Conservation (phyloP, 495 filamentous ascomycete genomes). For the Staphylotrichum tortipilum region DNA sequence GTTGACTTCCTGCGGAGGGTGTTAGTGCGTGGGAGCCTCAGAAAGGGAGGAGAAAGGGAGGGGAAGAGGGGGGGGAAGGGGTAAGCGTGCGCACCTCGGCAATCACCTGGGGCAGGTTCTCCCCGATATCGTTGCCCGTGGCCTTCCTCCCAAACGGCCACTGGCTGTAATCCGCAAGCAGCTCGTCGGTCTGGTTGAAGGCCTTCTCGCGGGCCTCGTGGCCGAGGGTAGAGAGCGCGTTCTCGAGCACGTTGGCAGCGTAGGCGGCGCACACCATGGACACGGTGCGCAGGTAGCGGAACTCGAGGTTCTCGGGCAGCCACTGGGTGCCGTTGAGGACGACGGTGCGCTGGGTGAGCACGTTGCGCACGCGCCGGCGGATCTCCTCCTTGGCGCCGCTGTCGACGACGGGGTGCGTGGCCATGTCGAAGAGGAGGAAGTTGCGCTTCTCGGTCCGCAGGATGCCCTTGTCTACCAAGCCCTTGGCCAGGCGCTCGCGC, state of each 20-base stretch:
- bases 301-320: constrained; percentile 89
- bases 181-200: constrained; percentile 93
- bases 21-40: constrained; percentile 1
- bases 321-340: constrained; percentile 75
- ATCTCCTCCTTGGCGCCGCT: constrained; percentile 97
- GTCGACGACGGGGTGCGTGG: constrained; percentile 96
- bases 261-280: constrained; percentile 97
- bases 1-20: constrained; percentile 55
- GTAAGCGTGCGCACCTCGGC: constrained; percentile 45
- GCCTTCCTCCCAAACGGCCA: constrained; percentile 85
- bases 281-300: constrained; percentile 82
- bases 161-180: constrained; percentile 91
- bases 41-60: too few relatives aligned
- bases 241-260: constrained; percentile 95
- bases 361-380: constrained; percentile 78
- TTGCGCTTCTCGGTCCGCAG: constrained; percentile 97
- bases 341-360: constrained; percentile 88
- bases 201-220: constrained; percentile 90
- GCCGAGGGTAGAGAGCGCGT: constrained; percentile 85
- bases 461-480: constrained; percentile 98
- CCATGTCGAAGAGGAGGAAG: constrained; percentile 99
- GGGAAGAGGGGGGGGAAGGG: too few relatives aligned
- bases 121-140: constrained; percentile 73
- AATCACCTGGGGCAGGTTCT: constrained; percentile 84
- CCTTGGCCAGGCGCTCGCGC: constrained; percentile 91